Conservation (phyloP, 1,139 yeast genomes). For the Trichomonascaceae sp. region DNA sequence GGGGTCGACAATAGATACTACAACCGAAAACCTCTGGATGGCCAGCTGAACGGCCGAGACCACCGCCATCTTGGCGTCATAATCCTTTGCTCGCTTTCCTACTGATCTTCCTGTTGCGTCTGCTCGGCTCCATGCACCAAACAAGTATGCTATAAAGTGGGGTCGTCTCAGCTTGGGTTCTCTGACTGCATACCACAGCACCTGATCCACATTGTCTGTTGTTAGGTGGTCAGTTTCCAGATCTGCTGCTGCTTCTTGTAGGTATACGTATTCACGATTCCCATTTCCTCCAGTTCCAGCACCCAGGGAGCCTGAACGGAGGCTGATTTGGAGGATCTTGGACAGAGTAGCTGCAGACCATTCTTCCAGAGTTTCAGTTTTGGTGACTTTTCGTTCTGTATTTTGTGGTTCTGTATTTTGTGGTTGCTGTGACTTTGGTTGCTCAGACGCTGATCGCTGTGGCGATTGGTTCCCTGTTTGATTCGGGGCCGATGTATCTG, state of each 20-base stretch:
- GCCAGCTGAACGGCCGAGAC: neutral
- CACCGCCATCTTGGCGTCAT: neutral
- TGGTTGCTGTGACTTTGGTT: too few species aligned
- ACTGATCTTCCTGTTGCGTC: neutral
- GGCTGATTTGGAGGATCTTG: neutral
- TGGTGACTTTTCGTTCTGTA: too few species aligned
- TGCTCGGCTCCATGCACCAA: neutral
- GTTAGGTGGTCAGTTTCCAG: neutral
- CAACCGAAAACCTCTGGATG: neutral
- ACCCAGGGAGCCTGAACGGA: too few species aligned
- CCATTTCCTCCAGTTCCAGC: too few species aligned
- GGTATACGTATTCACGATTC: too few species aligned
- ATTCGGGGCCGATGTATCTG: too few species aligned
- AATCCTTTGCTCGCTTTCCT: neutral
- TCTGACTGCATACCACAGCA: neutral
- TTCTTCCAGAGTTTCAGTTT: too few species aligned
- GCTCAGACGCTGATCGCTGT: too few species aligned
- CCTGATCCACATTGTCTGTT: neutral
- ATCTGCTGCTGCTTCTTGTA: neutral
- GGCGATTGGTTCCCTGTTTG: too few species aligned
- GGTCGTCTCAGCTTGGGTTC: neutral
- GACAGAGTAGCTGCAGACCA: neutral
- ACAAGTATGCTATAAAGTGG: neutral
- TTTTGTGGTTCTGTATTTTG: too few species aligned
- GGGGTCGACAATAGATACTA: neutral